Percentiles rank a stretch among this genome's conserved stretches.
Evolutionary conservation across 805 yeast species (phyloP).

Genomic region (Starmera amethionina): DNA sequence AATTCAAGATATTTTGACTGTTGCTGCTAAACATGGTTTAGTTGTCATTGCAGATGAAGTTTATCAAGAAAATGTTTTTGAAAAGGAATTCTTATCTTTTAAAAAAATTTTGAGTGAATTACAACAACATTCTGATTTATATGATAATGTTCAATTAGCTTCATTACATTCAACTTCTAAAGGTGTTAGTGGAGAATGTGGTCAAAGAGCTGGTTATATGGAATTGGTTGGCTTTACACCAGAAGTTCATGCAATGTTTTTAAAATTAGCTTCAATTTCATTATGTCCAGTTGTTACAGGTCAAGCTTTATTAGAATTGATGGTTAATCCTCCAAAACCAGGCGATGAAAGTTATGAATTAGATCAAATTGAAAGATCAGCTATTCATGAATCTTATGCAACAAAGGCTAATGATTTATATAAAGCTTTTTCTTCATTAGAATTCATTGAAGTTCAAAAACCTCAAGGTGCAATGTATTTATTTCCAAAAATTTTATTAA

Average conservation of each 20-base stretch:
- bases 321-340: constrained; percentile 81
- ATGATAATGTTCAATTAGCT: constrained; percentile 73
- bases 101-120: constrained; percentile 67
- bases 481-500: constrained; percentile 70
- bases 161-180: constrained; percentile 96
- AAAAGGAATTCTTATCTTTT: constrained; percentile 69
- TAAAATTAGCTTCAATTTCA: constrained; percentile 84
- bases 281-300: constrained; percentile 94
- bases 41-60: constrained; percentile 96
- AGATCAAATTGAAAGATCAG: constrained; percentile 51
- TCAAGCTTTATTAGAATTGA: constrained; percentile 84
- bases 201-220: constrained; percentile 99
- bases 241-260: constrained; percentile 59
- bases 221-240: constrained; percentile 75
- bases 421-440: constrained; percentile 65
- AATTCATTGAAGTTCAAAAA: constrained; percentile 74
- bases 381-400: constrained; percentile 53
- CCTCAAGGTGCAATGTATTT: constrained; percentile 98
- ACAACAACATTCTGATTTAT: constrained; percentile 42
- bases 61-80: constrained; percentile 86
- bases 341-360: constrained; percentile 69
- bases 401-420: constrained; percentile 56
- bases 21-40: constrained; percentile 79
- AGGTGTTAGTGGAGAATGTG: constrained; percentile 98
- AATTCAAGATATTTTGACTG: constrained; percentile 59